A percentile compares a stretch with the other conserved stretches of the same genome.
Evolutionary conservation across 306 rosid genomes (phyloP).

Genomic region (Inga leiocalycina): DNA sequence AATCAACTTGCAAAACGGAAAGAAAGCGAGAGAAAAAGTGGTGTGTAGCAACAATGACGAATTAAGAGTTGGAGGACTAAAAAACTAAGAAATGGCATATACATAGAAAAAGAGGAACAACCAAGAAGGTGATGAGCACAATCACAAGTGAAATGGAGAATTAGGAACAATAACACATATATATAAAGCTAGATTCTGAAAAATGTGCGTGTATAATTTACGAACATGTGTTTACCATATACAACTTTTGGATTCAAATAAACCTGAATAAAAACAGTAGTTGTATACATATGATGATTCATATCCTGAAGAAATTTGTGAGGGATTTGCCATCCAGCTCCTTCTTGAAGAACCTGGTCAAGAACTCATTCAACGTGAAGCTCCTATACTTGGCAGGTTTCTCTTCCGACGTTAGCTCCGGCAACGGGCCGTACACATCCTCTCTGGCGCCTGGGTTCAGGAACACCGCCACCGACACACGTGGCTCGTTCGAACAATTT

Average conservation of each 20-base stretch:
- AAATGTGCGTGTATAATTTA: background rate
- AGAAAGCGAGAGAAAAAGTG: too few species aligned
- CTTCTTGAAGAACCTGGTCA: constrained; percentile 59
- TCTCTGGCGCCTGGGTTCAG: constrained; percentile 57
- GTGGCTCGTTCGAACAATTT: constrained; percentile 46
- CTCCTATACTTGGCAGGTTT: constrained; percentile 54
- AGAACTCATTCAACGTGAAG: constrained; percentile 53
- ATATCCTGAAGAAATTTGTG: constrained; percentile 51
- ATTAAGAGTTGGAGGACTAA: too few species aligned
- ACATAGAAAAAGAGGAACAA: too few species aligned
- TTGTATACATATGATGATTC: background rate
- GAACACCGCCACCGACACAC: constrained; percentile 61
- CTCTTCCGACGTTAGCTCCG: constrained; percentile 60
- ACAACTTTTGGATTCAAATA: background rate
- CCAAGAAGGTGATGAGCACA: too few species aligned
- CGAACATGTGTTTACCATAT: background rate
- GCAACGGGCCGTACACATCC: constrained; percentile 66
- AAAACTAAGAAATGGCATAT: too few species aligned
- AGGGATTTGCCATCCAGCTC: constrained; percentile 70
- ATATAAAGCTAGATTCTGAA: background rate
- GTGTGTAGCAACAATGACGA: too few species aligned
- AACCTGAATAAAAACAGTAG: background rate
- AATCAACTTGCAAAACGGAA: too few species aligned
- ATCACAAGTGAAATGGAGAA: too few species aligned
- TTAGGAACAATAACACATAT: too few species aligned